Evolutionary conservation across 352 stramenopile genomes (phyloP), one percentile per base, ranked within the genome.

Genomic region (Phytopythium chamaehyphon): DNA sequence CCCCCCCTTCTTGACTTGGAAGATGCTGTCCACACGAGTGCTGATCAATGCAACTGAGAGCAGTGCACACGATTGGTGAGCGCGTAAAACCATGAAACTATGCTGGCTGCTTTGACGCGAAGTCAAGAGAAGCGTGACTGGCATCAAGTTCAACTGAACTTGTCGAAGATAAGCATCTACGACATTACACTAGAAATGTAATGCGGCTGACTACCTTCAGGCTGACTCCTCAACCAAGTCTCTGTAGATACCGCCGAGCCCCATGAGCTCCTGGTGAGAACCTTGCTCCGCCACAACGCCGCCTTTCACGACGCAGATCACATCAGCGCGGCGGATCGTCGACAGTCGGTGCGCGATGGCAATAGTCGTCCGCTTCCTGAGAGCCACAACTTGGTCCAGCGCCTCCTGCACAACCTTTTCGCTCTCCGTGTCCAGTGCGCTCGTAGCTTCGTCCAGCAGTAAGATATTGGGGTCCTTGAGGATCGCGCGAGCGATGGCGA

Each of bases 261-360:
- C 59, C 21, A 98, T 55, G 24, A 98, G 67, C 36, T 97, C 82
- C 23, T 83, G 56, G 64, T 98, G 94, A 6, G 83, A 98, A 21
- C 94, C 95, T 31, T 85, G 70, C 62, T 98, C 93, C 6, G 90
- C 83, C 24, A 98, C 84, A 38, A 71, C 72, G 7, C 96, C 95
- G 23, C 93, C 72, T 26, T 96, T 74, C 45, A 98, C 73, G 8
- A 98, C 93, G 40, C 92, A 86, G 55, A 99, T 98, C 52, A 89
- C 78, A 73, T 98, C 91, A 35, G 90, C 93, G 72, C 96, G 86
- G 7, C 58, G 62, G 31, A 75, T 69, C 18, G 68, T 77, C 3
- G 57, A 64, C 46, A 70, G 39, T n/a, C 65, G 68, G 36, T 75
- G 65, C 9, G 61, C 58, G n/a, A 61, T 61, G 8, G 61, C 37